These are phyloP conservation scores for Lotmaria passim DNA, from an alignment of 208 protist genomes.

Conservation along the genomic window DNA sequence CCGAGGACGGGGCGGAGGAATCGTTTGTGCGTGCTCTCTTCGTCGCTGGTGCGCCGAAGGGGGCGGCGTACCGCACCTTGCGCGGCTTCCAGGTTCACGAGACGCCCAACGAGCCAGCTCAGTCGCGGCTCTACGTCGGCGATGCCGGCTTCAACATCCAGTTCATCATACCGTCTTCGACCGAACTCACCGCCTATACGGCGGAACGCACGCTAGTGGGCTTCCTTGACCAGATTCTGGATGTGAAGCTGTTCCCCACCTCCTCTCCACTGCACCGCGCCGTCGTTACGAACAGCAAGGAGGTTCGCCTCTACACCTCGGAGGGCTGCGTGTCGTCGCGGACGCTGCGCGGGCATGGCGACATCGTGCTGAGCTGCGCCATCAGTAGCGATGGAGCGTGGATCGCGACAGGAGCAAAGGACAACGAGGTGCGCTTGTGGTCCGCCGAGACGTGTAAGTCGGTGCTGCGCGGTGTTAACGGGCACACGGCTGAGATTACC, in stretches of 20 bases:
- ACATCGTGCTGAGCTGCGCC: slow-evolving; percentile 85
- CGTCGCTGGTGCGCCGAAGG: slow-evolving; percentile 55
- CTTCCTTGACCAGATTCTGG: slow-evolving; percentile 88
- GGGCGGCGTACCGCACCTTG: slow-evolving; percentile 31
- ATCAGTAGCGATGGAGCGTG: slow-evolving; percentile 65
- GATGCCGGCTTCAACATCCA: slow-evolving; percentile 84
- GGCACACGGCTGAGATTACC: slow-evolving; percentile 86
- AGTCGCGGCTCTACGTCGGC: slow-evolving; percentile 54
- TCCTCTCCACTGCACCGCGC: slow-evolving; percentile 45
- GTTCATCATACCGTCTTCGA: slow-evolving; percentile 18
- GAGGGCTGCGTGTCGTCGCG: slow-evolving; percentile 64
- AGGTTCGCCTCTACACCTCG: slow-evolving; percentile 74
- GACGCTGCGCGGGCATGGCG: slow-evolving; percentile 77
- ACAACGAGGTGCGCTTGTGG: slow-evolving; percentile 88
- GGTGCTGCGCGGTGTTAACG: slow-evolving; percentile 64
- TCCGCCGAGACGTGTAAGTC: slow-evolving; percentile 67
- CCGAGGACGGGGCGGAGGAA: slow-evolving; percentile 64
- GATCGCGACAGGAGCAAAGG: slow-evolving; percentile 88
- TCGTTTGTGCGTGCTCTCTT: slow-evolving; percentile 66
- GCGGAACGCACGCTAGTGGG: slow-evolving; percentile 62
- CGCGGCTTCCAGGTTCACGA: slow-evolving; percentile 32
- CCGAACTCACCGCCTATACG: slow-evolving; percentile 30
- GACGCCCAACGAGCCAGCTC: slow-evolving; percentile 2
- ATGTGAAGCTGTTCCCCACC: slow-evolving; percentile 71
- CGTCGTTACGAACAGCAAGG: slow-evolving; percentile 88